Conservation (phyloP, 2,329 filamentous ascomycete genomes). For the Penicillium paneum region DNA sequence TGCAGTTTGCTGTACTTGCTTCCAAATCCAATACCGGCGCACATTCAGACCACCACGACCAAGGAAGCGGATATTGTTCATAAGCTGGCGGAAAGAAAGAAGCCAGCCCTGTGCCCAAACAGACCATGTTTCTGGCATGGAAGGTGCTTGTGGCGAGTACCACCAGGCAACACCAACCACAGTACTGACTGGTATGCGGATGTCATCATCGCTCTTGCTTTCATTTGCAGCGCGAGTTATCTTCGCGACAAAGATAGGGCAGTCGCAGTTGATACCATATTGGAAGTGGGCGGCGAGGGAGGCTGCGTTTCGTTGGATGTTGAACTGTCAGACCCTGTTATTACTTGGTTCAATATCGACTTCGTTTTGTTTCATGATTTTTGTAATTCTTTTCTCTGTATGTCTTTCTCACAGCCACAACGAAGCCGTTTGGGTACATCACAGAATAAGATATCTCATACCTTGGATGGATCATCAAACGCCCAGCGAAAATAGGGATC, state of each 20-base stretch:
- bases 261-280: constrained; percentile 65
- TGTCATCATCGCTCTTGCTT: constrained; percentile 13
- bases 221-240: constrained; percentile 44
- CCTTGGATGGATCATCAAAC: constrained; percentile 57
- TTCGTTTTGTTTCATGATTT: constrained; percentile 3
- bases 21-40: constrained; percentile 70
- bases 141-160: constrained; percentile 56
- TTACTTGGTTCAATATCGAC: constrained; percentile 9
- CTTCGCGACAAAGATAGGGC: constrained; percentile 66
- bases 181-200: constrained; percentile 31
- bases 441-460: constrained; percentile 32
- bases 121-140: constrained; percentile 55
- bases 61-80: constrained; percentile 62
- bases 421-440: neutral
- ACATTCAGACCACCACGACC: constrained; percentile 67
- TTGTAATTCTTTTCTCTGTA: neutral
- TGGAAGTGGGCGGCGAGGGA: constrained; percentile 64
- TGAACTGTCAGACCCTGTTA: constrained; percentile 49
- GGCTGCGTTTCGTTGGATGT: constrained; percentile 57
- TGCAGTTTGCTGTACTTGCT: constrained; percentile 59
- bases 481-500: constrained; percentile 68
- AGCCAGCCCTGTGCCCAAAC: constrained; percentile 63
- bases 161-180: constrained; percentile 72
- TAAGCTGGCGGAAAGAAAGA: constrained; percentile 63
- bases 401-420: neutral